phyloP scores from a whole-genome alignment of 2,329 filamentous ascomycete species.

The Fusarium palustre region DNA sequence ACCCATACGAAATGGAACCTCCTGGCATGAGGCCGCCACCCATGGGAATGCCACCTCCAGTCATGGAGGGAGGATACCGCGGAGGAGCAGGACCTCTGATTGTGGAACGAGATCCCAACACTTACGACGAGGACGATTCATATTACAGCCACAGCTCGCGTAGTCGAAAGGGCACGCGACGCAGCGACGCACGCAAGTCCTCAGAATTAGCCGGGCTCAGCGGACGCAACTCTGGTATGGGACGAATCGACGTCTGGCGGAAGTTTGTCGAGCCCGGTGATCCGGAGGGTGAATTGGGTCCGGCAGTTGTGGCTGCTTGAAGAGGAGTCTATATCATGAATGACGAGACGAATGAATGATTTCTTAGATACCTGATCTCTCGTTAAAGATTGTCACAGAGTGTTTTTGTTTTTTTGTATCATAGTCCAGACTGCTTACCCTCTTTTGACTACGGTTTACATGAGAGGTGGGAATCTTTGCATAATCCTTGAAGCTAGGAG shows the following conservation, averaged over 20 bases:
- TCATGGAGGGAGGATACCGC: conserved; percentile 35
- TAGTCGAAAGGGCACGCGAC: conserved; percentile 45
- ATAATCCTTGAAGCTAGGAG: not conserved
- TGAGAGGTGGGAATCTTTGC: conserved; percentile 7
- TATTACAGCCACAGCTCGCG: conserved; percentile 47
- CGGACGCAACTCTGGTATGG: conserved; percentile 59
- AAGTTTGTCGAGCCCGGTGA: conserved; percentile 60
- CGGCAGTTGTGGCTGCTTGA: conserved; percentile 17
- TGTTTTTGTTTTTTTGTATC: conserved; percentile 9
- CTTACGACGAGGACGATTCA: conserved; percentile 51
- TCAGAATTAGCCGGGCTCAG: conserved; percentile 63
- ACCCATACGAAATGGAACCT: conserved; percentile 48
- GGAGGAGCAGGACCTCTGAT: conserved; percentile 36
- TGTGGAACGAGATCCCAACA: conserved; percentile 44
- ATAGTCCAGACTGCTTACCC: conserved; percentile 8
- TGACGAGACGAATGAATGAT: conserved; percentile 19
- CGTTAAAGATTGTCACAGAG: conserved; percentile 22
- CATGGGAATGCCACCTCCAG: conserved; percentile 51
- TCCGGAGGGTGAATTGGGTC: conserved; percentile 51
- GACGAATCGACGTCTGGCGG: conserved; percentile 63
- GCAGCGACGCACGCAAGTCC: conserved; percentile 51
- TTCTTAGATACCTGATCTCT: conserved; percentile 20
- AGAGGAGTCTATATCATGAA: conserved; percentile 10
- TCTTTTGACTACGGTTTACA: conserved; percentile 13
- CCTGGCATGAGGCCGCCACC: conserved; percentile 47